These are phyloP conservation scores for Pythium aristosporum DNA, from an alignment of 352 stramenopile species.

Conservation along the genomic window DNA sequence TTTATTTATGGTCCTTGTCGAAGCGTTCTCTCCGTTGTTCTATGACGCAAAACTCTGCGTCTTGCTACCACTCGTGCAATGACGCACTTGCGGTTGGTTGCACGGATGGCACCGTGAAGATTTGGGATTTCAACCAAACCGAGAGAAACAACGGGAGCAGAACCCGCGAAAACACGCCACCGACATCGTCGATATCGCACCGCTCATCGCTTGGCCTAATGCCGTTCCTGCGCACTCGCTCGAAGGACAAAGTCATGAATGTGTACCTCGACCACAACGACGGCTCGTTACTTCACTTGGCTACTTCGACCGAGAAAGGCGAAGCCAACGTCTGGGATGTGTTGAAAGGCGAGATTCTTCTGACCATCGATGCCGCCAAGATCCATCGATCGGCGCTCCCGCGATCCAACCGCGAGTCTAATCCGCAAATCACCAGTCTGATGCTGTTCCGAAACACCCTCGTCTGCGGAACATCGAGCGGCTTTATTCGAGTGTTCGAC, in stretches of 20 bases:
- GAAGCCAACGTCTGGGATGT: conserved; percentile 88
- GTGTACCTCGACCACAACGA: conserved; percentile 83
- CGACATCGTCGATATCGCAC: conserved; percentile 74
- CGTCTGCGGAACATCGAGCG: conserved; percentile 83
- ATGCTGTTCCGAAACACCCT: conserved; percentile 88
- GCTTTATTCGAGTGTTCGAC: conserved; percentile 87
- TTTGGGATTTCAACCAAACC: conserved; percentile 78
- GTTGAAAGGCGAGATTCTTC: conserved; percentile 79
- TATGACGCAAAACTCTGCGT: conserved; percentile 63
- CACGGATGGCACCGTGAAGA: conserved; percentile 70
- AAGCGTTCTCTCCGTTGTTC: conserved; percentile 60
- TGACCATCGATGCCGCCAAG: conserved; percentile 74
- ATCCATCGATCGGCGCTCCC: conserved; percentile 84
- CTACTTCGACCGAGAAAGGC: conserved; percentile 83
- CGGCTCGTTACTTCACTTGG: conserved; percentile 74
- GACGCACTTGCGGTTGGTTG: conserved; percentile 79
- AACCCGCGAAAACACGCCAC: conserved; percentile 47
- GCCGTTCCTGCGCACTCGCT: conserved; percentile 79
- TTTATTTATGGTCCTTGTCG: conserved; percentile 86
- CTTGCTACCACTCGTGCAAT: conserved; percentile 81
- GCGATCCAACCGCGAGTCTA: conserved; percentile 56
- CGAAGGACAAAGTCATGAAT: conserved; percentile 75
- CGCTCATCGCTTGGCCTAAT: conserved; percentile 79
- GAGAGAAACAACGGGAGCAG: conserved; percentile 49
- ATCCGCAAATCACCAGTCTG: conserved; percentile 81